Evolutionary conservation across 169 alveolate genomes (phyloP).

Genomic region (Plasmodium vivax): DNA sequence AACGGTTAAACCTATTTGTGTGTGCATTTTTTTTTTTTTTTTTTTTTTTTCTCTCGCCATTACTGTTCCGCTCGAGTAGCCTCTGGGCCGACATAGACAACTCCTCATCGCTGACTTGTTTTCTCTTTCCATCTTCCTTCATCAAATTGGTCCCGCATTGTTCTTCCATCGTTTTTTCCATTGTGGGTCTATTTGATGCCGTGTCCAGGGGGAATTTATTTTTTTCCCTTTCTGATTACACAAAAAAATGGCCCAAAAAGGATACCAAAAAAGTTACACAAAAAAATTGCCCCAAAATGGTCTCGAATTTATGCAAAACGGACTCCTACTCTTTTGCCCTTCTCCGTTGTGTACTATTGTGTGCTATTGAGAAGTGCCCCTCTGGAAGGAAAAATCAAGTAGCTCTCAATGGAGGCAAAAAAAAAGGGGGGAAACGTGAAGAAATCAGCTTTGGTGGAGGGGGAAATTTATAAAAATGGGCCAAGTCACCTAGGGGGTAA

Average conservation of each 20-base stretch:
- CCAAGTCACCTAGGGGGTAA: background rate
- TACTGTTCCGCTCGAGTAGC: conserved; percentile 50
- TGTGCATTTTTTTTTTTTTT: background rate
- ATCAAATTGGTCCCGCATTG: background rate
- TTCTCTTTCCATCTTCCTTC: conserved; percentile 11
- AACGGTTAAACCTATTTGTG: background rate
- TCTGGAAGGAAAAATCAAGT: background rate
- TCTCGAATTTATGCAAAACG: background rate
- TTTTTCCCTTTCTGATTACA: background rate
- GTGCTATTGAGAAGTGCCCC: background rate
- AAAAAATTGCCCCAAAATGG: background rate
- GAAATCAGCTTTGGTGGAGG: background rate
- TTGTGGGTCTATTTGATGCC: background rate
- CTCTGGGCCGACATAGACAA: conserved; percentile 34
- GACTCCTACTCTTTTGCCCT: background rate
- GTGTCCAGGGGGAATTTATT: background rate
- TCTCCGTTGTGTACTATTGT: background rate
- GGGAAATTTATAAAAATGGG: background rate
- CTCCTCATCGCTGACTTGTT: background rate
- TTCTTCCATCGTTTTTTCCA: conserved; percentile 12
- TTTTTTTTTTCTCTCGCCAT: background rate
- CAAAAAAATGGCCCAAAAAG: background rate
- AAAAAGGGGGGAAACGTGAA: background rate
- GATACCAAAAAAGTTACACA: background rate
- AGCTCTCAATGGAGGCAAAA: background rate